Percentiles rank a stretch among this genome's conserved stretches.
phyloP scores from a whole-genome alignment of 2,329 filamentous ascomycete species.

The Neopestalotiopsis clavispora region DNA sequence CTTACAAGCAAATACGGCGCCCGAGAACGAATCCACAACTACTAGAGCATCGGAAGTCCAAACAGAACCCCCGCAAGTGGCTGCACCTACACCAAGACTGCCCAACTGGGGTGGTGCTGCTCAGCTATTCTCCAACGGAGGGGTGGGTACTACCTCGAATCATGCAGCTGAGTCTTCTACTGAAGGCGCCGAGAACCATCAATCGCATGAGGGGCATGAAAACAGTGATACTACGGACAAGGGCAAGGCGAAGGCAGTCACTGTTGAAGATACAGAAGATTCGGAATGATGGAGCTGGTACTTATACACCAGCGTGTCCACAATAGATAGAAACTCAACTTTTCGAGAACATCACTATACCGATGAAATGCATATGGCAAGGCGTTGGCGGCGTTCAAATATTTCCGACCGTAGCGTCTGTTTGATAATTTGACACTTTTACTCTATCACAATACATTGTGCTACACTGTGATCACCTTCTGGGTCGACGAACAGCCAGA shows the following conservation, averaged over 20 bases:
- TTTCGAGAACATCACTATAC: conserved; percentile 23
- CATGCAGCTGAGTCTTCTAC: conserved; percentile 21
- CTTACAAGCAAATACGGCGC: background rate
- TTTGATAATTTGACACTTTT: background rate
- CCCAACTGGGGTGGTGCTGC: conserved; percentile 57
- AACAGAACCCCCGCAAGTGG: conserved; percentile 40
- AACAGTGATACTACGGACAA: conserved; percentile 26
- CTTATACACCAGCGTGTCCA: background rate
- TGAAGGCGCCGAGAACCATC: conserved; percentile 19
- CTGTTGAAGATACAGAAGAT: conserved; percentile 33
- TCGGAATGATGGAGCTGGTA: conserved; percentile 13
- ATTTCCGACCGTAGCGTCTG: background rate
- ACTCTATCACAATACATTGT: no score
- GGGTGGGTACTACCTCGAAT: conserved; percentile 14
- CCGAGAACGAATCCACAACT: conserved; percentile 4
- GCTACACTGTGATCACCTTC: no score
- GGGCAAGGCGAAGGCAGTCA: conserved; percentile 34
- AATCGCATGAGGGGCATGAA: conserved; percentile 22
- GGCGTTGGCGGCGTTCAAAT: conserved; percentile 35
- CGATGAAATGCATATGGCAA: conserved; percentile 34
- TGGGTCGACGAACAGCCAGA: no score
- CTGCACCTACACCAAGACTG: conserved; percentile 52
- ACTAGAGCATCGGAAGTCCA: conserved; percentile 19
- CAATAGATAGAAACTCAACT: conserved; percentile 7
- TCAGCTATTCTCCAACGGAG: conserved; percentile 49